Evolutionary conservation across 495 filamentous ascomycete species (phyloP).

Genomic region (Aspergillus diversus): DNA sequence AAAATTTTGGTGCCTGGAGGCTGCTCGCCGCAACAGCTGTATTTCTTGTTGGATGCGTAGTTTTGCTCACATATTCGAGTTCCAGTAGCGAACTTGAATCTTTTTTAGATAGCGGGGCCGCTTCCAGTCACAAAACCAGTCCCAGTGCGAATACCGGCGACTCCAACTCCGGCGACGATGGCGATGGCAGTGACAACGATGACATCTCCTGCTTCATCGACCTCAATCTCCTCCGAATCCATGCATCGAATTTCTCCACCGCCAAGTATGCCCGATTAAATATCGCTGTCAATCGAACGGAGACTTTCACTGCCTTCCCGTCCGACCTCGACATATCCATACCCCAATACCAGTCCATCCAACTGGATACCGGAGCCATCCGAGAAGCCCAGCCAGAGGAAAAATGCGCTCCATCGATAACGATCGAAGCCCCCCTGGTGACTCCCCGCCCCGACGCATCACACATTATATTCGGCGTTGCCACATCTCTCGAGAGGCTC

Average conservation of each 20-base stretch:
- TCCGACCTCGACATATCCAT: constrained; percentile 19
- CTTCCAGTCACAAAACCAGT: not conserved
- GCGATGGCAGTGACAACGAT: constrained; percentile 6
- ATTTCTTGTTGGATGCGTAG: constrained; percentile 9
- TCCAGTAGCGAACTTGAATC: not conserved
- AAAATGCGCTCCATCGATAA: constrained; percentile 22
- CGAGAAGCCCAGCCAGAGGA: constrained; percentile 18
- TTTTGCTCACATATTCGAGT: constrained; percentile 16
- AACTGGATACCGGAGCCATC: constrained; percentile 16
- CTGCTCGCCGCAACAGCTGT: constrained; percentile 11
- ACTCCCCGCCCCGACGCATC: constrained; percentile 46
- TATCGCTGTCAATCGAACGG: constrained; percentile 23
- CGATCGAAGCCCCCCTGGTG: constrained; percentile 22
- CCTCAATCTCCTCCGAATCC: constrained; percentile 24
- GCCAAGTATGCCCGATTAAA: constrained; percentile 27
- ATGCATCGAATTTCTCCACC: constrained; percentile 16
- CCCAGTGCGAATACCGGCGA: not conserved
- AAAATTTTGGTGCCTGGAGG: constrained; percentile 8
- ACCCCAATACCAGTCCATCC: constrained; percentile 21
- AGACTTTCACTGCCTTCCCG: constrained; percentile 24
- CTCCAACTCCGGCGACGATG: not conserved
- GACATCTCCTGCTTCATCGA: constrained; percentile 23
- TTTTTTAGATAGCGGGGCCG: not conserved
- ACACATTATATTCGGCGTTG: constrained; percentile 61
- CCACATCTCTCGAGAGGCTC: constrained; percentile 59